phyloP scores from a whole-genome alignment of 2,329 filamentous ascomycete species.

The Talaromyces sp. region DNA sequence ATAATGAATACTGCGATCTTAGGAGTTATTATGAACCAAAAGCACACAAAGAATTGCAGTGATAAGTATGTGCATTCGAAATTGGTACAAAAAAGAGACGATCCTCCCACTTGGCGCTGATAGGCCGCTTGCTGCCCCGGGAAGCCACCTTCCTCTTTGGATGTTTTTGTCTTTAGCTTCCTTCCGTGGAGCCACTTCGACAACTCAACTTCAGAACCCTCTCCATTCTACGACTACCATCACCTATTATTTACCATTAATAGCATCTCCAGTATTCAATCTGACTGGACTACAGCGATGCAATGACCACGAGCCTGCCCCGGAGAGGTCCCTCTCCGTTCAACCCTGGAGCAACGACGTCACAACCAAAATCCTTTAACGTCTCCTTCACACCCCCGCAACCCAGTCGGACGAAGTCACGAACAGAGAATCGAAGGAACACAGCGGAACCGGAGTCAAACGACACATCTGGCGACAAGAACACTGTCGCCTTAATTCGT shows the following conservation, averaged over 20 bases:
- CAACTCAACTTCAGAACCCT: not conserved
- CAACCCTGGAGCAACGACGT: constrained; percentile 37
- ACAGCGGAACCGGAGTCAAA: constrained; percentile 39
- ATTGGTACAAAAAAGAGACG: not conserved
- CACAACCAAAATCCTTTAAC: constrained; percentile 33
- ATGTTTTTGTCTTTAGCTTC: not conserved
- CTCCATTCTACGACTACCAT: not conserved
- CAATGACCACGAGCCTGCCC: constrained; percentile 39
- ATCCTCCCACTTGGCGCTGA: constrained; percentile 3
- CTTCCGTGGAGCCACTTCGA: not conserved
- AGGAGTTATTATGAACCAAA: not conserved
- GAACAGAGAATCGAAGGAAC: constrained; percentile 31
- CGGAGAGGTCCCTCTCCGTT: constrained; percentile 42
- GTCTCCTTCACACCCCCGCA: constrained; percentile 32
- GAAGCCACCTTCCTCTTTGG: constrained; percentile 4
- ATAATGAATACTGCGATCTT: not conserved
- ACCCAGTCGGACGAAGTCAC: constrained; percentile 24
- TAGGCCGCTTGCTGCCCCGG: constrained; percentile 1
- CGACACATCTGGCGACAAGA: constrained; percentile 67
- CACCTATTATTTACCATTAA: not conserved
- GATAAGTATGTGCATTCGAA: not conserved
- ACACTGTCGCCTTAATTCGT: constrained; percentile 78
- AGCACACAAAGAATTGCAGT: not conserved
- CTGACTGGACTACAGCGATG: constrained; percentile 28
- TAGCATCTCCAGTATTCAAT: not conserved